Evolutionary conservation across 139 green algal genomes (phyloP).

Genomic region (Pseudopediastrum boryanum): DNA sequence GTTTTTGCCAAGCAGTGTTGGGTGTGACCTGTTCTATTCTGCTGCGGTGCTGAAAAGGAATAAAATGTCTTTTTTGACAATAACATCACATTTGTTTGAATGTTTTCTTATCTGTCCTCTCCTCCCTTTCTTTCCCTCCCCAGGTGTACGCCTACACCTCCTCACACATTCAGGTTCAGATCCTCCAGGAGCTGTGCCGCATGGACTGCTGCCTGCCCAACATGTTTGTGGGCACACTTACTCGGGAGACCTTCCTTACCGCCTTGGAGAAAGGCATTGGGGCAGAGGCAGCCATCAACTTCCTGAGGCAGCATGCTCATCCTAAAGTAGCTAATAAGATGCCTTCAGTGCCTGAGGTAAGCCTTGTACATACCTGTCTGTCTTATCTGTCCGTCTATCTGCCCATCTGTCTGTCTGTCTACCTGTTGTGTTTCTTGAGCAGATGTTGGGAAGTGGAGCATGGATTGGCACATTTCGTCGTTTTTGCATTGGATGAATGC

Average conservation of each 20-base stretch:
- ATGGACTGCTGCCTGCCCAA: slow-evolving; percentile 88
- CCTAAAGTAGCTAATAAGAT: slow-evolving; percentile 43
- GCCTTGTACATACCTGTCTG: background rate
- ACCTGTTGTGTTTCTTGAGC: background rate
- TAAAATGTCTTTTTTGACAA: too few species aligned
- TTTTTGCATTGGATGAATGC: too few species aligned
- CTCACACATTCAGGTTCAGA: slow-evolving; percentile 64
- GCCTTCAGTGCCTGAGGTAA: slow-evolving; percentile 75
- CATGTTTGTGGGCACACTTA: slow-evolving; percentile 87
- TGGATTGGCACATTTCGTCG: background rate
- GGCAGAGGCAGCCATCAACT: slow-evolving; percentile 71
- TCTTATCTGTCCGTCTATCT: background rate
- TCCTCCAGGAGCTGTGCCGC: slow-evolving; percentile 78
- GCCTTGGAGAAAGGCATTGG: slow-evolving; percentile 71
- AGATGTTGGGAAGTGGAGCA: background rate
- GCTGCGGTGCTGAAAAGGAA: too few species aligned
- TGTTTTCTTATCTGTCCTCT: too few species aligned
- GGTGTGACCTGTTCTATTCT: too few species aligned
- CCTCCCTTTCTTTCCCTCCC: background rate
- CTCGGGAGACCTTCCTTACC: slow-evolving; percentile 66
- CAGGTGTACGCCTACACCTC: slow-evolving; percentile 90
- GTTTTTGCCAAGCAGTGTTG: too few species aligned
- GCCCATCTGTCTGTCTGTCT: background rate
- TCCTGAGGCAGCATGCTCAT: slow-evolving; percentile 77
- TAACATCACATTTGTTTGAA: too few species aligned